Percentiles rank a stretch among this genome's conserved stretches.
Conservation (phyloP, 352 stramenopile genomes). For the Peronospora tabacina region DNA sequence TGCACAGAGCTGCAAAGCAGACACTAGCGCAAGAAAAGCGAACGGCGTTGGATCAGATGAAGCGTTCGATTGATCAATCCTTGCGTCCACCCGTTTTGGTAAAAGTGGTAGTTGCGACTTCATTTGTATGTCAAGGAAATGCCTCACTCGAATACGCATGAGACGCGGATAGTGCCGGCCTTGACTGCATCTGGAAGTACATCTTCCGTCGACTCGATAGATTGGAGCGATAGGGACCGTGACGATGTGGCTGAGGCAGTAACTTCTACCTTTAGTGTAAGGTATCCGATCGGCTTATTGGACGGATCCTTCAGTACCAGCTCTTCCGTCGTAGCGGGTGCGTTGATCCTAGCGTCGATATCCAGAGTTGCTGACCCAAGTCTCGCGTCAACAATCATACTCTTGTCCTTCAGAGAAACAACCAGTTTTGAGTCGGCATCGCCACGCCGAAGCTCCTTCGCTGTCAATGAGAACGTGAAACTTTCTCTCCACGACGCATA, state of each 20-base stretch:
- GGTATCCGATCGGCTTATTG: conserved; percentile 23
- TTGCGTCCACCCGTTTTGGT: no score
- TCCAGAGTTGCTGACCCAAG: conserved; percentile 27
- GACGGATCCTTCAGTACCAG: conserved; percentile 27
- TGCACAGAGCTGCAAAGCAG: no score
- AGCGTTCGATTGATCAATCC: no score
- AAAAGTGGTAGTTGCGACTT: no score
- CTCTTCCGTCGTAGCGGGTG: conserved; percentile 20
- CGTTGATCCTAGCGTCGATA: conserved; percentile 25
- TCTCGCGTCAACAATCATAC: conserved; percentile 31
- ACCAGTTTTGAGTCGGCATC: conserved; percentile 28
- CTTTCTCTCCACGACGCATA: conserved; percentile 67
- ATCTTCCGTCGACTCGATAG: conserved; percentile 20
- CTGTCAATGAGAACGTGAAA: conserved; percentile 63
- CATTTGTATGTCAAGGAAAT: no score
- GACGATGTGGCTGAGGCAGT: conserved; percentile 28
- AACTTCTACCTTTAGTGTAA: conserved; percentile 35
- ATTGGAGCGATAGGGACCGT: conserved; percentile 26
- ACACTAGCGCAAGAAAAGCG: no score
- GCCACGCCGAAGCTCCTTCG: conserved; percentile 42
- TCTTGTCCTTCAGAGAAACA: conserved; percentile 37
- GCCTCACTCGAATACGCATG: conserved; percentile 32
- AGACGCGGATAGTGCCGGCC: conserved; percentile 36
- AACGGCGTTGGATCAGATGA: no score
- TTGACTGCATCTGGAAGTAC: conserved; percentile 29